These are phyloP conservation scores for Hanseniaspora taiwanica DNA, from an alignment of 805 yeast species.

Conservation along the genomic window DNA sequence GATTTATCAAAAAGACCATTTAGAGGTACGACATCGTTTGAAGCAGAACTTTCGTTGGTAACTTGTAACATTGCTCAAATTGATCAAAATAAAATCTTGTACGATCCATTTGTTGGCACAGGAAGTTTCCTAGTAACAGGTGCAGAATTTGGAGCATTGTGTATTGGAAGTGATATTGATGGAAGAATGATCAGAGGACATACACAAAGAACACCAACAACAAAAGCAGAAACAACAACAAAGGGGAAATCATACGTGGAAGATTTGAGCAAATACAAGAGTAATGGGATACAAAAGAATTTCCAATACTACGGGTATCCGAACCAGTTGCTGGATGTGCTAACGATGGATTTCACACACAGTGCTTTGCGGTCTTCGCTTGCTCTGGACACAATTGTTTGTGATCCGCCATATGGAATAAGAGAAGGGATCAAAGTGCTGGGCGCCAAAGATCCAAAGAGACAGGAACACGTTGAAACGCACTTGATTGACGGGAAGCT, in stretches of 20 bases:
- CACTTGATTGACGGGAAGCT: slow-evolving; percentile 65
- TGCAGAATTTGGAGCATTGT: slow-evolving; percentile 66
- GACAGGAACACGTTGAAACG: slow-evolving; percentile 59
- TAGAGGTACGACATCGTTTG: slow-evolving; percentile 94
- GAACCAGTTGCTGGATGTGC: slow-evolving; percentile 50
- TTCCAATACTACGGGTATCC: slow-evolving; percentile 60
- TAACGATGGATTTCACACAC: slow-evolving; percentile 92
- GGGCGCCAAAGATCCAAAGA: slow-evolving; percentile 64
- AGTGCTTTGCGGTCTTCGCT: slow-evolving; percentile 58
- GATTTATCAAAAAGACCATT: slow-evolving; percentile 74
- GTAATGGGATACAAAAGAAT: slow-evolving; percentile 37
- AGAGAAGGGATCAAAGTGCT: slow-evolving; percentile 89
- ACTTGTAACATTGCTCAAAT: slow-evolving; percentile 82
- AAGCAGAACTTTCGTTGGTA: slow-evolving; percentile 79
- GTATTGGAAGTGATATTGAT: slow-evolving; percentile 86
- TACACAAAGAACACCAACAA: slow-evolving; percentile 1
- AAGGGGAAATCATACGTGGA: no score
- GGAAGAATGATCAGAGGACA: slow-evolving; percentile 60
- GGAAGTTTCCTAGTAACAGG: slow-evolving; percentile 82
- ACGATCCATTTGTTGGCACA: slow-evolving; percentile 95
- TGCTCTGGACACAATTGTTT: slow-evolving; percentile 64
- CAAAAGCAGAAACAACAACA: slow-evolving; percentile 6
- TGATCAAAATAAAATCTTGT: slow-evolving; percentile 47
- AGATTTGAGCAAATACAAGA: not conserved
- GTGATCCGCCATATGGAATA: slow-evolving; percentile 98